Base-by-base conservation (phyloP, 768 basidiomycete genomes). In the Leccinum barrowsii region DNA sequence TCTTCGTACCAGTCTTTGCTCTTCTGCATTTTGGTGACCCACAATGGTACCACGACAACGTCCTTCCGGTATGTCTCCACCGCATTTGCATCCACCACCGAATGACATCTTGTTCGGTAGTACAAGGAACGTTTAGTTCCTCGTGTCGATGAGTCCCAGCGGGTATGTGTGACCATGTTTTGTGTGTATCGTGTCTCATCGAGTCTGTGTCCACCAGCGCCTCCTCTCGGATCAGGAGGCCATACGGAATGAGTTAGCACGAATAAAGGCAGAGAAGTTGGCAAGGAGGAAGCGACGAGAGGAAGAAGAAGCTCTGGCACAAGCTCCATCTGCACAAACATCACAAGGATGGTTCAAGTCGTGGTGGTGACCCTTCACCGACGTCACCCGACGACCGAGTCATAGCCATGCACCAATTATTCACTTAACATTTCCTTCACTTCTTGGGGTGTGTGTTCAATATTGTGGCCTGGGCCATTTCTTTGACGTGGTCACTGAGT, bases 1-100 rank as follows among this genome's bases (percentile, higher is more conserved):
- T 94, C 56, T 92, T 92, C 65, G 85, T 92, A 58, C 92, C 92
- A 10, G 84, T 94, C 57, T 76, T 81, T 49, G 86, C 90, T 22
- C 81, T 94, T 67, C 75, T 92, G 52, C 89, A 93, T 73, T 94
- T 90, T 67, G 92, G 92, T 47, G 90, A 94, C 71, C 90, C 91
- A 5, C 83, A 87, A 44, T 94, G 92, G 92, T 94, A 94, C 67
- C 79, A 82, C 56, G 76, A 44, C 10, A 79, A 90, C 63, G 91
- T 95, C 58, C 74, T 90, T 35, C 91, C 92, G 7, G 89, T 92
- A 70, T 56, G 85, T 61, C 30, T 44, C 46, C 11, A 37, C 32
- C 32, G 24, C 17, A 22, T 24, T 32, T 56, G 48, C 32, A 30
- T 19, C 34, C 21, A 21, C 37, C 40, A 40, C 34, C 47, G 7